These are phyloP conservation scores for Hydnomerulius pinastri DNA, from an alignment of 768 basidiomycete genomes.

Conservation along the genomic window DNA sequence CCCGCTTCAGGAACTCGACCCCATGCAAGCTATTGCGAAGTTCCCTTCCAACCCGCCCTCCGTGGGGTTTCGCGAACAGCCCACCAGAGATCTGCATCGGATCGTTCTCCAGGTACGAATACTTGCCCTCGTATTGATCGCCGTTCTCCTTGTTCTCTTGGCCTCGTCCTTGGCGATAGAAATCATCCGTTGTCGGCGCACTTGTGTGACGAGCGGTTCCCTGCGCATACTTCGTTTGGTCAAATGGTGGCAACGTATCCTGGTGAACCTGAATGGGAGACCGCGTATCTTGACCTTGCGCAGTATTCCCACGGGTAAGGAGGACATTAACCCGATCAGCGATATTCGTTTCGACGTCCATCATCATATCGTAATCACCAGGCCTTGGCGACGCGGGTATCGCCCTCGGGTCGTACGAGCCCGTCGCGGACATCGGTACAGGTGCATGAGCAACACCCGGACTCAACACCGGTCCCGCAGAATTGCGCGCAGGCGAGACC, in stretches of 20 bases:
- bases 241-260: constrained; percentile 16
- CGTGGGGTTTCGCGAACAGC: constrained; percentile 31
- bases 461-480: constrained; percentile 15
- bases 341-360: constrained; percentile 42
- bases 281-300: constrained; percentile 9
- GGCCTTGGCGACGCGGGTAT: constrained; percentile 45
- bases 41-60: constrained; percentile 44
- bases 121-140: constrained; percentile 14
- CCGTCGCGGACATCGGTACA: constrained; percentile 14
- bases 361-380: constrained; percentile 41
- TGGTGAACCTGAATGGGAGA: constrained; percentile 24
- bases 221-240: constrained; percentile 20
- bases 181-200: constrained; percentile 17
- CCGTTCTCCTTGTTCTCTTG: constrained; percentile 44
- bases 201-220: constrained; percentile 8
- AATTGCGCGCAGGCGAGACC: constrained; percentile 10
- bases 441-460: constrained; percentile 14
- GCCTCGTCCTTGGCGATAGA: constrained; percentile 6
- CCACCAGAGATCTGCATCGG: constrained; percentile 28
- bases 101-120: constrained; percentile 19
- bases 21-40: constrained; percentile 50
- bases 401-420: constrained; percentile 22
- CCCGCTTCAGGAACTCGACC: constrained; percentile 30
- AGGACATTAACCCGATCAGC: constrained; percentile 49
- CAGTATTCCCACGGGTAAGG: constrained; percentile 24